phyloP scores from a whole-genome alignment of 2,329 filamentous ascomycete species.

The Cucurbitaria berberidis region DNA sequence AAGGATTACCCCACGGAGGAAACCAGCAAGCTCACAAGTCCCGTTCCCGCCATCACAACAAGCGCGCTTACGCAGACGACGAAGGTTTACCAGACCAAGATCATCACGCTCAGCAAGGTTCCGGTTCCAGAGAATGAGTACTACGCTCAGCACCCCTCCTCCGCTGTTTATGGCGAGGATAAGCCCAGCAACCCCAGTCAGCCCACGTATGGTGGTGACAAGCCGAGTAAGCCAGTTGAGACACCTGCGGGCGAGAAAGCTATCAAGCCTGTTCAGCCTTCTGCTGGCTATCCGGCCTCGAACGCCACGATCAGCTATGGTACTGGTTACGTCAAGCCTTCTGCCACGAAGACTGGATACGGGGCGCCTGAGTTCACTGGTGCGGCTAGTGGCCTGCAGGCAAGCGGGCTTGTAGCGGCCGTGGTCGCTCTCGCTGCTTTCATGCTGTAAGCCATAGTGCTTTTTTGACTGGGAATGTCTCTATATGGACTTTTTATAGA shows the following conservation, averaged over 20 bases:
- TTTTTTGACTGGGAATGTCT: background rate
- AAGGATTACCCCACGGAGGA: constrained; percentile 6
- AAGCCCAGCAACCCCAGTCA: constrained; percentile 9
- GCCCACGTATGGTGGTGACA: background rate
- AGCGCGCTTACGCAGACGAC: constrained; percentile 6
- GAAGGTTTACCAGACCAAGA: constrained; percentile 19
- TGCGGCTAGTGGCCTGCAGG: constrained; percentile 23
- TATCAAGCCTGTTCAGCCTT: background rate
- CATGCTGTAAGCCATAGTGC: constrained; percentile 18
- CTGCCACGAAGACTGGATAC: constrained; percentile 18
- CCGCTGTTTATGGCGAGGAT: constrained; percentile 2
- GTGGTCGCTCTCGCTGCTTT: constrained; percentile 20
- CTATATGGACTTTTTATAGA: background rate
- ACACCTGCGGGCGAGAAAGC: background rate
- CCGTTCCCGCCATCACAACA: constrained; percentile 2
- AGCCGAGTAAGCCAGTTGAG: background rate
- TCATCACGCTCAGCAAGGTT: constrained; percentile 27
- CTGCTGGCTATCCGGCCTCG: background rate
- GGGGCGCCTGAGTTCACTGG: constrained; percentile 28
- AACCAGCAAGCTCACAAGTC: background rate
- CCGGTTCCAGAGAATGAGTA: constrained; percentile 18
- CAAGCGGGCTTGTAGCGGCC: constrained; percentile 20
- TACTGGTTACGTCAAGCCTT: constrained; percentile 11
- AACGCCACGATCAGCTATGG: constrained; percentile 20
- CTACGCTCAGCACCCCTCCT: constrained; percentile 8